phyloP scores from a whole-genome alignment of 441 rosid species.

The Gossypium trilobum region DNA sequence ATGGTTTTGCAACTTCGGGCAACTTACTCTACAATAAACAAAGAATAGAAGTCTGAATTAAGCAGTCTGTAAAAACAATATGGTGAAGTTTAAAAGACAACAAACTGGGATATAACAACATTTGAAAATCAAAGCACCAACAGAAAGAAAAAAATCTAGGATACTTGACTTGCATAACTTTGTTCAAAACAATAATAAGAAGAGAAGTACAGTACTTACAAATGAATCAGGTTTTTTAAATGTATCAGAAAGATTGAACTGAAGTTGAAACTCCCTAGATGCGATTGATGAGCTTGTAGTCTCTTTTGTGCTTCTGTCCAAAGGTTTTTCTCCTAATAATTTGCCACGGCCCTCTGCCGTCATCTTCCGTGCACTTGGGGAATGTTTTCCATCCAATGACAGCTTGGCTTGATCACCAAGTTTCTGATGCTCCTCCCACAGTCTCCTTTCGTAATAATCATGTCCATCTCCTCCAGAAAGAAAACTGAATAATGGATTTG shows the following conservation, averaged over 20 bases:
- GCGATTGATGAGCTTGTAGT: slow-evolving; percentile 27
- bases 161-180: slow-evolving; percentile 4
- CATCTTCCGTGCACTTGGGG: slow-evolving; percentile 48
- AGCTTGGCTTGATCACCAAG: slow-evolving; percentile 43
- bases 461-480: slow-evolving; percentile 75
- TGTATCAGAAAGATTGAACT: slow-evolving; percentile 69
- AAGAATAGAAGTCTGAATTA: slow-evolving; percentile 11
- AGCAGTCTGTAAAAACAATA: not conserved
- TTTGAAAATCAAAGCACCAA: slow-evolving; percentile 7
- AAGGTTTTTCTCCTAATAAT: slow-evolving; percentile 79
- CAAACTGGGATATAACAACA: not conserved
- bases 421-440: slow-evolving; percentile 87
- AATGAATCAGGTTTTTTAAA: slow-evolving; percentile 60
- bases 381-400: slow-evolving; percentile 41
- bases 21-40: slow-evolving; percentile 38
- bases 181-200: not conserved
- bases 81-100: not conserved
- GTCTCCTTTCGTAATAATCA: slow-evolving; percentile 67
- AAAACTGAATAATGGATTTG: slow-evolving; percentile 79
- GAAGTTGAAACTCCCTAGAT: slow-evolving; percentile 52
- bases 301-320: slow-evolving; percentile 61
- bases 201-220: slow-evolving; percentile 42
- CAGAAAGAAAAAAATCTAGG: slow-evolving; percentile 8
- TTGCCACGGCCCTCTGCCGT: slow-evolving; percentile 84
- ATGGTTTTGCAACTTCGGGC: slow-evolving; percentile 64